These are phyloP conservation scores for Tetrastigma voinierianum DNA, from an alignment of 164 flowering plant genomes.

Conservation along the genomic window DNA sequence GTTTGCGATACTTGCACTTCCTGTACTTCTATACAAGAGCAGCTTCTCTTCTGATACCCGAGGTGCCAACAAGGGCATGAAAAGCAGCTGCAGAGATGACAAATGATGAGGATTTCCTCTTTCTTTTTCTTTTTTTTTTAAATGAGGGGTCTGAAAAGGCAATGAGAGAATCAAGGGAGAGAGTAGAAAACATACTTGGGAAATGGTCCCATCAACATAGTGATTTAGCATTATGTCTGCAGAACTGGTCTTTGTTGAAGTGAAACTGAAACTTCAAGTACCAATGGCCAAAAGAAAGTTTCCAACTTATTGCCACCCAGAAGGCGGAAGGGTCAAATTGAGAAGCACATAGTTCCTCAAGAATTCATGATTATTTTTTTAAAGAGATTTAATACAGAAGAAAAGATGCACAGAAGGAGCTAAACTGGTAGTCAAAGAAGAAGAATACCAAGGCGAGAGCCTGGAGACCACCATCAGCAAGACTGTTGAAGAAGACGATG, in stretches of 20 bases:
- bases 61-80: slow-evolving; percentile 73
- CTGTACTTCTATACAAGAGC: slow-evolving; percentile 66
- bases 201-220: slow-evolving; percentile 54
- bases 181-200: slow-evolving; percentile 52
- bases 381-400: too few relatives aligned
- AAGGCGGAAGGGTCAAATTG: too few relatives aligned
- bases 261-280: slow-evolving; percentile 84
- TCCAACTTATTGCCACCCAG: neutral
- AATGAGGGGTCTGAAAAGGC: neutral
- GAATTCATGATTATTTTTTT: too few relatives aligned
- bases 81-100: slow-evolving; percentile 49
- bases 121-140: too few relatives aligned
- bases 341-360: too few relatives aligned
- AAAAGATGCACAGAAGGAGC: too few relatives aligned
- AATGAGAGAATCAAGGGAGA: neutral
- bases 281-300: slow-evolving; percentile 30
- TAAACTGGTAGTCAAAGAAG: neutral
- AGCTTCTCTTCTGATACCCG: slow-evolving; percentile 59
- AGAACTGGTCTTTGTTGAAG: slow-evolving; percentile 79
- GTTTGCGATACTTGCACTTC: slow-evolving; percentile 43
- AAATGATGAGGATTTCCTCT: neutral
- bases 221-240: slow-evolving; percentile 77
- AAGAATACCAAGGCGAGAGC: slow-evolving; percentile 58
- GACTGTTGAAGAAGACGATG: slow-evolving; percentile 64
- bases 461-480: slow-evolving; percentile 61